A percentile compares a stretch with the other conserved stretches of the same genome.
Evolutionary conservation across 169 alveolate species (phyloP).

Genomic region (Toxoplasma gondii): DNA sequence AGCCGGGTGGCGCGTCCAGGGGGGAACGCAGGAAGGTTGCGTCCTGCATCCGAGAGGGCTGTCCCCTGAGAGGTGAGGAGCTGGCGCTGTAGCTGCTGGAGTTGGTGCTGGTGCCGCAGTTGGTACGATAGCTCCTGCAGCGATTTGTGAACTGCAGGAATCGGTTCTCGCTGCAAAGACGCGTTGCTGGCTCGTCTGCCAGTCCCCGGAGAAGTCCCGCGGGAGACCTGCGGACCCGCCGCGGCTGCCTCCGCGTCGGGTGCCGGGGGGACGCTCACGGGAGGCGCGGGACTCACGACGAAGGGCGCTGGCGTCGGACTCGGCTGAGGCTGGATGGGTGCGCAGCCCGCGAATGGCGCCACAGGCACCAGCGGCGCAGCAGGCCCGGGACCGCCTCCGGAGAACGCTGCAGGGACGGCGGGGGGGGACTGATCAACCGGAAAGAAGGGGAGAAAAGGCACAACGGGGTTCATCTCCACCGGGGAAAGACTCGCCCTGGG

Average conservation of each 20-base stretch:
- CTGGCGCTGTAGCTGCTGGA: conserved; percentile 44
- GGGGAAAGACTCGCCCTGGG: too few relatives aligned
- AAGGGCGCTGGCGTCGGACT: too few relatives aligned
- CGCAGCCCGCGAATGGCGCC: not conserved
- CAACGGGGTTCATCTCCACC: not conserved
- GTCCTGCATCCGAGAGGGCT: not conserved
- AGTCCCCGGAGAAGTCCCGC: not conserved
- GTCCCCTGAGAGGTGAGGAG: not conserved
- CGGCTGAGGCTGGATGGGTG: not conserved
- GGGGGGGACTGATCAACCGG: not conserved
- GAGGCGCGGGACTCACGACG: too few relatives aligned
- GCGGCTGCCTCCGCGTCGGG: not conserved
- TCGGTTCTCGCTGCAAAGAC: too few relatives aligned
- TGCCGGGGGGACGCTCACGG: too few relatives aligned
- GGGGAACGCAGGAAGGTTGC: not conserved
- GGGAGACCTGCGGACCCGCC: not conserved
- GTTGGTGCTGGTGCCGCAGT: conserved; percentile 22
- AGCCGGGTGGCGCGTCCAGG: not conserved
- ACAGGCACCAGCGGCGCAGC: not conserved
- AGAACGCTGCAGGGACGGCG: not conserved
- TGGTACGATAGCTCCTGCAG: conserved; percentile 3
- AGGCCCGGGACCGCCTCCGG: not conserved
- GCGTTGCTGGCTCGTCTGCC: not conserved
- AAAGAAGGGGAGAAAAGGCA: not conserved
- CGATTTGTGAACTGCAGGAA: not conserved